Evolutionary conservation across 352 stramenopile genomes (phyloP).

Genomic region (Blastocystis sp.): DNA sequence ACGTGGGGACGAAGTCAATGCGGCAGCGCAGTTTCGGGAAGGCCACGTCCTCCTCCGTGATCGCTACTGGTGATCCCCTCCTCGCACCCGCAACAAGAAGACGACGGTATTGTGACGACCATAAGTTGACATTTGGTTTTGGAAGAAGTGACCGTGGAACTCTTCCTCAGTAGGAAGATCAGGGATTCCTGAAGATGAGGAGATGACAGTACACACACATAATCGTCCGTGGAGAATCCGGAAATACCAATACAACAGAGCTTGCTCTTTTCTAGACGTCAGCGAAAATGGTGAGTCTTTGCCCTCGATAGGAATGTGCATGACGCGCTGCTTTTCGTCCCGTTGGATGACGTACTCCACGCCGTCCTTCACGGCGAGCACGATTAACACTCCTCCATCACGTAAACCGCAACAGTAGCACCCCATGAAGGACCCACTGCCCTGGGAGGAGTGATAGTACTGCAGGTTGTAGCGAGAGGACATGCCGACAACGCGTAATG

Average conservation of each 20-base stretch:
- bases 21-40: background rate
- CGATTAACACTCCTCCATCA: conserved; percentile 42
- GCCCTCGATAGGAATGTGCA: conserved; percentile 2
- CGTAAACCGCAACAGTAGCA: conserved; percentile 21
- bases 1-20: conserved; percentile 28
- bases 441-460: conserved; percentile 53
- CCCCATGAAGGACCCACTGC: background rate
- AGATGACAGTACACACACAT: background rate
- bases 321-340: background rate
- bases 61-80: background rate
- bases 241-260: conserved; percentile 52
- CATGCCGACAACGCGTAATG: background rate
- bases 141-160: background rate
- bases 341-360: conserved; percentile 47
- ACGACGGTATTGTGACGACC: conserved; percentile 10
- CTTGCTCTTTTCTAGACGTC: conserved; percentile 12
- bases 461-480: background rate
- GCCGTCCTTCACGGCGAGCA: background rate
- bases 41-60: conserved; percentile 26
- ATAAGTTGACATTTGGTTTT: conserved; percentile 7
- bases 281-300: background rate
- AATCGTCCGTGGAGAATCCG: background rate
- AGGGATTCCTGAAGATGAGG: conserved; percentile 31
- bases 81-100: background rate
- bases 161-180: conserved; percentile 50